Evolutionary conservation across 1,284 basidiomycete species (phyloP).

Genomic region (Moniliella sp.): DNA sequence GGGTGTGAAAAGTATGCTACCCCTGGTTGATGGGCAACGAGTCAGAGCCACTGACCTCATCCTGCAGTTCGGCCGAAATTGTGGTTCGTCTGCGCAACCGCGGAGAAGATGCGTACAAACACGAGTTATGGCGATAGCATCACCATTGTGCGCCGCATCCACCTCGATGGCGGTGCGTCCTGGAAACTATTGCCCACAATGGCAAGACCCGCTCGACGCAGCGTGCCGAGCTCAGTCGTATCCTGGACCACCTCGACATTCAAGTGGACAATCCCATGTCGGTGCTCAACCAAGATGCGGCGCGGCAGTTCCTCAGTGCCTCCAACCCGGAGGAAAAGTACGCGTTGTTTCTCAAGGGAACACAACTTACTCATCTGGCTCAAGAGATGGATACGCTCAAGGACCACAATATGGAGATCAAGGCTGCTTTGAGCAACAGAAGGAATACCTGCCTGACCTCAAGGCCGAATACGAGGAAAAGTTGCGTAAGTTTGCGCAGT

Average conservation of each 20-base stretch:
- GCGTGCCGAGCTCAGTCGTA: slow-evolving; percentile 60
- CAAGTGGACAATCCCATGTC: slow-evolving; percentile 93
- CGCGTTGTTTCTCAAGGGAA: slow-evolving; percentile 75
- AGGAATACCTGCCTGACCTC: slow-evolving; percentile 53
- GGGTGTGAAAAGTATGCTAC: slow-evolving; percentile 56
- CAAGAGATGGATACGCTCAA: slow-evolving; percentile 63
- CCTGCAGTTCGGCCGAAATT: slow-evolving; percentile 49
- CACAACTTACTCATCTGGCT: slow-evolving; percentile 65
- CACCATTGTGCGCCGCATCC: slow-evolving; percentile 59
- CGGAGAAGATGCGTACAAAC: slow-evolving; percentile 68
- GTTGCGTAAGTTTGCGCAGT: slow-evolving; percentile 46
- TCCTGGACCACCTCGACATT: slow-evolving; percentile 85
- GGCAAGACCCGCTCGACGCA: slow-evolving; percentile 53
- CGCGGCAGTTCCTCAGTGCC: slow-evolving; percentile 64
- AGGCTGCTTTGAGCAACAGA: slow-evolving; percentile 28
- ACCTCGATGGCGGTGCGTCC: slow-evolving; percentile 47
- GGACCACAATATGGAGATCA: slow-evolving; percentile 15
- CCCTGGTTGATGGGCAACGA: no score
- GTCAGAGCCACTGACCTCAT: no score
- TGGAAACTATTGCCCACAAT: slow-evolving; percentile 56
- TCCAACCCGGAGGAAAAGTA: slow-evolving; percentile 73
- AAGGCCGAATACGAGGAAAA: slow-evolving; percentile 45
- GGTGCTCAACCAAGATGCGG: slow-evolving; percentile 42
- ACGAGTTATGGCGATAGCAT: slow-evolving; percentile 63
- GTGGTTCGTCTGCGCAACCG: slow-evolving; percentile 62